These are phyloP conservation scores for Euphorbia peplus DNA, from an alignment of 345 rosid species.

Conservation along the genomic window DNA sequence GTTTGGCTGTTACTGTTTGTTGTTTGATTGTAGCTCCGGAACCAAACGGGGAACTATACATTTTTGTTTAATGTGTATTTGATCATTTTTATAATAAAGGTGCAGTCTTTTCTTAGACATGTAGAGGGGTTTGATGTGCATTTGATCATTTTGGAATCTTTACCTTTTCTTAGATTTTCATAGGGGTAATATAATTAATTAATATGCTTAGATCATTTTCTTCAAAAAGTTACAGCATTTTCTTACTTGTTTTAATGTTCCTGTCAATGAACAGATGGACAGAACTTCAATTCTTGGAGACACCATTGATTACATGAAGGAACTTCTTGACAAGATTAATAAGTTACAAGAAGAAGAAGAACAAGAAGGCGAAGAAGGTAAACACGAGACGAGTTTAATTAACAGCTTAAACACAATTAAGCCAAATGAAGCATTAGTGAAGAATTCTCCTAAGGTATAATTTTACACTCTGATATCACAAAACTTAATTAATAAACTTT, in stretches of 20 bases:
- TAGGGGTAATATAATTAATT: neutral
- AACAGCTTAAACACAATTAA: constrained; percentile 45
- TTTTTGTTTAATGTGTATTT: no score
- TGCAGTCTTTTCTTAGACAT: no score
- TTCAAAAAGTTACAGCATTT: neutral
- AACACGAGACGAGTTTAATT: constrained; percentile 29
- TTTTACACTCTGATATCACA: neutral
- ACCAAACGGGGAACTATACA: no score
- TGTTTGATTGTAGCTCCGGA: no score
- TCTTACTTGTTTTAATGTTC: neutral
- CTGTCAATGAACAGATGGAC: constrained; percentile 46
- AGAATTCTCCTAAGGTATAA: constrained; percentile 87
- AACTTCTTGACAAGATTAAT: constrained; percentile 48
- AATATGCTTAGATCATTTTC: neutral
- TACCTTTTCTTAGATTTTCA: no score
- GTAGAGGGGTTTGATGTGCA: no score
- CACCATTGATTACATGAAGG: constrained; percentile 64
- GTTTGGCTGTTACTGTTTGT: no score
- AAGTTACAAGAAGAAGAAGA: constrained; percentile 48
- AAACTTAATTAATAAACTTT: neutral
- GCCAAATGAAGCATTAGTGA: constrained; percentile 49
- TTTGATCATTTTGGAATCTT: no score
- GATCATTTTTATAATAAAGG: no score
- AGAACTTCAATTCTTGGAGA: constrained; percentile 69
- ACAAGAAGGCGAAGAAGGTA: constrained; percentile 26